Evolutionary conservation across 169 alveolate genomes (phyloP), one percentile per base, ranked within the genome.

Genomic region (Plasmodium inui): DNA sequence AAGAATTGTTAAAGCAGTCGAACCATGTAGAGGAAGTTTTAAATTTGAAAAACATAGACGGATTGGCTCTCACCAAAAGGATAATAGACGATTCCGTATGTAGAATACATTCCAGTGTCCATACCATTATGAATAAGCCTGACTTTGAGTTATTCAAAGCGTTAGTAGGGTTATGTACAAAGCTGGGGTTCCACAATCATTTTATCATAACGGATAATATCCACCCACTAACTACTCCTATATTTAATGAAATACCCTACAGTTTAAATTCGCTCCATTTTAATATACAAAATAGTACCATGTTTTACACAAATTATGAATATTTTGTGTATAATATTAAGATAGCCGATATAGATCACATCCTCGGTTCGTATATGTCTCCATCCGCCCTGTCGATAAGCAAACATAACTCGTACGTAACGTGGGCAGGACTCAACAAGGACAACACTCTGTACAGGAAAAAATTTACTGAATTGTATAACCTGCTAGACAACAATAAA

Each of bases 71-170:
- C 19, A 70, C 57, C 3, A 89, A 89, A 89, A 78, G 53, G 53
- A 89, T 89, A 39, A 72, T 89, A 7, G 94, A 89, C 71, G 94
- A 89, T 22, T 79, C 94, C 6, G 71, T 79, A 41, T 89, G 94
- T 67, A 89, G 94, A 37, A 89, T 89, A 22, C 94, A 89, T 80
- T 80, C 94, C 12, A 81, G 90, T 89, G 91, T 89, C 3, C 90
- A 89, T 44, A 89, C 82, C 44, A 70, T 89, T 78, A 89, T 89
- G 94, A 81, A 79, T 80, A 81, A 89, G 50, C 39, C 57, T 17
- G 94, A 89, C 53, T 79, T 41, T 89, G 61, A 67, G 28, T 57
- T 89, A 67, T 80, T 89, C 28, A 89, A 89, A 89, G 73, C 61
- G 30, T 89, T 89, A 89, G 44, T 22, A 41, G 94, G 94, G 0